These are phyloP conservation scores for Ceriops tagal DNA, from an alignment of 345 rosid species.

Conservation along the genomic window DNA sequence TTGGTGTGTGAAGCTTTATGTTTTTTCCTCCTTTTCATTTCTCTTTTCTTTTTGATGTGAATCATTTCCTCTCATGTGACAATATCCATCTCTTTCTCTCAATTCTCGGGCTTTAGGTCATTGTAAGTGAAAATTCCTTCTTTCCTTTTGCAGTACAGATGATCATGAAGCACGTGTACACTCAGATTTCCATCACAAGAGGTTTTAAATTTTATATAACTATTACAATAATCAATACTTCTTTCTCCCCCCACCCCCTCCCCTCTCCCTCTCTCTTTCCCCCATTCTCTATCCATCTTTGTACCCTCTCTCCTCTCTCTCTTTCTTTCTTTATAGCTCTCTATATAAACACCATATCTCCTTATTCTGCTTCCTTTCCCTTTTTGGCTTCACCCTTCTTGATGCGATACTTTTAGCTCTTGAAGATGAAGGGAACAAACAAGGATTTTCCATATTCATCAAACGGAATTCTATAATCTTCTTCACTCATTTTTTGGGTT, in stretches of 20 bases:
- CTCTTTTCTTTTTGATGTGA: neutral
- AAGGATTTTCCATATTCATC: neutral
- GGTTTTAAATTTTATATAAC: conserved; percentile 47
- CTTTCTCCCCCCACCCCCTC: conserved; percentile 4
- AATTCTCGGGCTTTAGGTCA: conserved; percentile 19
- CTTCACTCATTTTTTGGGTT: neutral
- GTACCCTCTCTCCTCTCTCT: conserved; percentile 8
- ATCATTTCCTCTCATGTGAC: conserved; percentile 8
- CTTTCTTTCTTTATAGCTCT: conserved; percentile 8
- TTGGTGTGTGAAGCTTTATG: conserved; percentile 13
- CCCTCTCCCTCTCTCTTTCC: conserved; percentile 15
- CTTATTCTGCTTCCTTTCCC: conserved; percentile 7
- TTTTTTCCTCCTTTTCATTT: neutral
- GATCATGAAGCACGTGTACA: conserved; percentile 81
- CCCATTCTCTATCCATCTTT: conserved; percentile 19
- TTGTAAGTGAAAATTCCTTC: conserved; percentile 17
- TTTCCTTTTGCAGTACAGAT: conserved; percentile 44
- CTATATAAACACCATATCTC: conserved; percentile 17
- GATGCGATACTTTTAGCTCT: conserved; percentile 3
- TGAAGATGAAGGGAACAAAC: neutral
- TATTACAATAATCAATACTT: conserved; percentile 47
- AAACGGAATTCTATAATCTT: conserved; percentile 6
- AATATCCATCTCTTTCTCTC: neutral
- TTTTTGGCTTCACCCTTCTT: conserved; percentile 7
- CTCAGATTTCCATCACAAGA: conserved; percentile 60